Percentiles rank a stretch among this genome's conserved stretches.
phyloP scores from a whole-genome alignment of 176 grass and related monocot genomes.

The Echinochloa phyllopogon region DNA sequence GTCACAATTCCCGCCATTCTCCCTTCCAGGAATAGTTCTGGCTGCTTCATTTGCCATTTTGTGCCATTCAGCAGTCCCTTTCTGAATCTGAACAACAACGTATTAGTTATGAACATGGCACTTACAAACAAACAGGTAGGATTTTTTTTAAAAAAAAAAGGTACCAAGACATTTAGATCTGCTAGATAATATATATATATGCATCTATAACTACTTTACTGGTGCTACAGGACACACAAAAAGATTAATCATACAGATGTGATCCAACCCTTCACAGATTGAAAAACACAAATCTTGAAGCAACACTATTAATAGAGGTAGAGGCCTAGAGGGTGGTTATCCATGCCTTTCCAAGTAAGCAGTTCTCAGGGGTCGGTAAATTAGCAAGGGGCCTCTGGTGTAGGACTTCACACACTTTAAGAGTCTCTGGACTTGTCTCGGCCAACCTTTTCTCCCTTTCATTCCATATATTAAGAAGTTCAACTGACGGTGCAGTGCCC shows the following conservation, averaged over 20 bases:
- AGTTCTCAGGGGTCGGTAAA: constrained; percentile 69
- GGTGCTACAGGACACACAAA: neutral
- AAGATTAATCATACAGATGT: neutral
- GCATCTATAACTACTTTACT: neutral
- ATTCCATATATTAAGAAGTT: constrained; percentile 92
- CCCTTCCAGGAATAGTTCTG: constrained; percentile 86
- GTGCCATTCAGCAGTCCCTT: constrained; percentile 69
- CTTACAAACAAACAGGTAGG: constrained; percentile 2
- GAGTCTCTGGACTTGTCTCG: constrained; percentile 49
- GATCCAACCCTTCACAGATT: neutral
- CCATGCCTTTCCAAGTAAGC: constrained; percentile 82
- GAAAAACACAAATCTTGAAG: constrained; percentile 3
- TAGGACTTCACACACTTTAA: constrained; percentile 85
- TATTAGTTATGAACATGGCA: constrained; percentile 22
- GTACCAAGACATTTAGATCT: constrained; percentile 17
- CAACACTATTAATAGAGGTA: neutral
- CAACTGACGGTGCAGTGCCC: constrained; percentile 82
- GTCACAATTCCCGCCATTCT: constrained; percentile 95
- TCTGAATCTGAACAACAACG: constrained; percentile 63
- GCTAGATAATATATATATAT: neutral
- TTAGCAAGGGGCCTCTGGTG: constrained; percentile 82
- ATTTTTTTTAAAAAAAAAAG: neutral
- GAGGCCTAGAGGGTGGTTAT: neutral
- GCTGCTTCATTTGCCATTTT: constrained; percentile 85
- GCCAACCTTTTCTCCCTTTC: constrained; percentile 79